A percentile compares a stretch with the other conserved stretches of the same genome.
These are phyloP conservation scores for Pseudogymnoascus sp. DNA, from an alignment of 2,329 filamentous ascomycete species.

Conservation along the genomic window DNA sequence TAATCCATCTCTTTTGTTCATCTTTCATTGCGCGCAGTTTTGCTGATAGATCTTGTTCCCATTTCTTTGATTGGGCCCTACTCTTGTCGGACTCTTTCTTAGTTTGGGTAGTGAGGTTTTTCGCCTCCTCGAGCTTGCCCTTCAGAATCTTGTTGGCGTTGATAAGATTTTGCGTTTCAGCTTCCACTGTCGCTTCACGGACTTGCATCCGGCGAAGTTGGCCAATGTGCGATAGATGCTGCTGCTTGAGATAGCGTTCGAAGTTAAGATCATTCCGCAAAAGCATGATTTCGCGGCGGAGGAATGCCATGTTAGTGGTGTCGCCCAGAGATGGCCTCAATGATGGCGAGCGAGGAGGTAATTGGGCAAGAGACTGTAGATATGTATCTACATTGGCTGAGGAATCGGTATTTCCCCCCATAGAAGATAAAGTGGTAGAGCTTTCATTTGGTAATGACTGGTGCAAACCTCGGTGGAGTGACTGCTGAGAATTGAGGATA, in stretches of 20 bases:
- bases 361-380: slow-evolving; percentile 21
- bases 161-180: slow-evolving; percentile 74
- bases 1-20: slow-evolving; percentile 58
- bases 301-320: slow-evolving; percentile 41
- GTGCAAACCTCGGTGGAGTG: slow-evolving; percentile 47
- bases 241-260: slow-evolving; percentile 75
- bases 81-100: slow-evolving; percentile 67
- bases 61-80: slow-evolving; percentile 66
- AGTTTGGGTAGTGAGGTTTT: slow-evolving; percentile 60
- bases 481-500: slow-evolving; percentile 53
- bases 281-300: slow-evolving; percentile 68
- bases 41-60: slow-evolving; percentile 62
- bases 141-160: slow-evolving; percentile 69
- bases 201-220: slow-evolving; percentile 69
- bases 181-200: slow-evolving; percentile 68
- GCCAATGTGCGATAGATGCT: slow-evolving; percentile 75
- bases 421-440: slow-evolving; percentile 33
- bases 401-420: slow-evolving; percentile 19
- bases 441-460: slow-evolving; percentile 52
- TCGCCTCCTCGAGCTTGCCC: slow-evolving; percentile 64
- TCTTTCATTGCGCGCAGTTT: slow-evolving; percentile 62
- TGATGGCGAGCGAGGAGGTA: slow-evolving; percentile 23
- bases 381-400: slow-evolving; percentile 24
- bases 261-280: slow-evolving; percentile 76
- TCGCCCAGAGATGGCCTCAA: slow-evolving; percentile 29